Evolutionary conservation across 192 early-diverging fungal genomes (phyloP), one percentile per base, ranked within the genome.

Genomic region (Linnemannia schmuckeri): DNA sequence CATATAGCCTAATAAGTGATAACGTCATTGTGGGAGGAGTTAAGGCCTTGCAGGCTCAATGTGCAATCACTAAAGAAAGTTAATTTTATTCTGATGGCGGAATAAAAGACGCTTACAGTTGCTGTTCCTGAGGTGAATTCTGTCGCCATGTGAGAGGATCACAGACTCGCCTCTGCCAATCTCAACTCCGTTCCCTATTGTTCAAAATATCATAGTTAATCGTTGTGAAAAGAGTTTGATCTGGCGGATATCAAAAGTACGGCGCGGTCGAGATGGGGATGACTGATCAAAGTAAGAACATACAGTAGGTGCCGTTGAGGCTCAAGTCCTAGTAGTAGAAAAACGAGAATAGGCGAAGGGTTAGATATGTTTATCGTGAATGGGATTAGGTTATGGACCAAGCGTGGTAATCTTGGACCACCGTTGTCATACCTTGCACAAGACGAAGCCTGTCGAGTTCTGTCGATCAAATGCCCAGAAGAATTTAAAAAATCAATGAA

Each of bases 81-180:
- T 52, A 22, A 18, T 52, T 52, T 52, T 17, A 52, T 52, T 49
- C 2, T 4, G 27, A 22, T 6, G 46, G 6, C n/a, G 35, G 3
- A 38, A 27, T 3, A 54, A 35, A 22, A 42, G 18, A 10, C 10
- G 68, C 76, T 54, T 84, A 88, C 88, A 89, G 80, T 92, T 76
- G 13, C 87, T 88, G 76, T 88, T 82, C 63, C 91, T 83, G 84
- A 94, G 88, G 61, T 91, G 88, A n/a, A 94, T 82, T 7, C 88
- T 89, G 73, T 94, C 93, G 74, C 93, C 93, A 75, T 94, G 92
- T 20, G 89, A 82, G 49, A 94, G 87, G 22, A 92, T 89, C 7
- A 92, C 90, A 13, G 91, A 90, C 17, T 90, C 89, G 55, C 80
- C 82, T 70, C 89, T 92, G 47, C 93, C 92, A 47, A 94, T 92